Evolutionary conservation across 2,329 filamentous ascomycete genomes (phyloP), one percentile per base, ranked within the genome.

Genomic region (Phialophora macrospora): DNA sequence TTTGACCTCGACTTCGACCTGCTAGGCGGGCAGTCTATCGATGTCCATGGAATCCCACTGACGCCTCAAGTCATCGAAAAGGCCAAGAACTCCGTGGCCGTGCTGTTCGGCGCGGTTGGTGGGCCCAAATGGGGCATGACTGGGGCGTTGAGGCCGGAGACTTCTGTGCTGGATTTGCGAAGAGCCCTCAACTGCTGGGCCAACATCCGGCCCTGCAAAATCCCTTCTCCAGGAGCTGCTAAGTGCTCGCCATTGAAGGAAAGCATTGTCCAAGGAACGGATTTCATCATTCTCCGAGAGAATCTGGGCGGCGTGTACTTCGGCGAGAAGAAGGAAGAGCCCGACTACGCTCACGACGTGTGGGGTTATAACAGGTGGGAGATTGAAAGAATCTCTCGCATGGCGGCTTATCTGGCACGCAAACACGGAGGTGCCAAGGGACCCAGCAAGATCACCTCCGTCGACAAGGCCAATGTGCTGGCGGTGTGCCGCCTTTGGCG

Each of bases 381-480:
- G 82, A 87, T 97, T 66, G 90, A 94, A 84, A 88, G 93, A 57
- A 87, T 97, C 65, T 89, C 90, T 3, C 84, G 92, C 49, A 83
- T 96, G 55, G 91, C 89, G 1, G 93, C 89, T 1, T 86, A 89
- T 77, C 82, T 97, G 26, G 93, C 93, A 2, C 83, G 92, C 32
- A 87, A 87, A 26, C 58, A 60, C 28, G 58, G 58, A 60, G 85
- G 88, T 69, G 82, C 89, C 73, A 66, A 60, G 14, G 89, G 90
- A 1, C 89, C 89, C 0, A 84, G 88, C 66, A 89, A 88, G 44
- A 91, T 97, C 32, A 91, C 88, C 85, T 92, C 87, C 72, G 82
- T 96, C 72, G 93, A 97, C 80, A 97, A 97, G 85, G 93, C 93
- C 30, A 97, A 97, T 76, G 93, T 97, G 44, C 84, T 97, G 69